These are phyloP conservation scores for Aureobasidium leucospermi DNA, from an alignment of 2,329 filamentous ascomycete genomes.

Conservation along the genomic window DNA sequence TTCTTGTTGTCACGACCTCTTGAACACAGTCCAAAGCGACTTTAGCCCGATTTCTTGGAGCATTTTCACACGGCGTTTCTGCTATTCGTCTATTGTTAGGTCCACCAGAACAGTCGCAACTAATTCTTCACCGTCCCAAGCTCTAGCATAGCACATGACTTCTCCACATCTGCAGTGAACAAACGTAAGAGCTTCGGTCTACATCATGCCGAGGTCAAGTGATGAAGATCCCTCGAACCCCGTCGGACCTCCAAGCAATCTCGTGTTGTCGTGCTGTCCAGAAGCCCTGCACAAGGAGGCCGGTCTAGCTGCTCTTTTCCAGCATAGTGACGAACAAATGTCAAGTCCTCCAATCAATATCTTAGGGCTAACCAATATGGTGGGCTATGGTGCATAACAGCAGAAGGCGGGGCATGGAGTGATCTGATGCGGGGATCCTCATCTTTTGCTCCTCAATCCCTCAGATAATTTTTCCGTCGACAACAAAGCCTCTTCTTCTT, in stretches of 20 bases:
- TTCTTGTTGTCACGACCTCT: not conserved
- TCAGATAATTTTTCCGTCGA: conserved; percentile 8
- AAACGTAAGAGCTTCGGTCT: not conserved
- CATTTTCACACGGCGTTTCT: not conserved
- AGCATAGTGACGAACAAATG: not conserved
- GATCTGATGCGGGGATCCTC: conserved; percentile 8
- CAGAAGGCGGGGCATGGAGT: conserved; percentile 6
- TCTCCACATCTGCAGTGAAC: not conserved
- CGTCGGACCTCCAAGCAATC: not conserved
- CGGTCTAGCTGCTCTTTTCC: not conserved
- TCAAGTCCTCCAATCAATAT: not conserved
- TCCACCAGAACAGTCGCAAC: not conserved
- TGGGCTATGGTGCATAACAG: not conserved
- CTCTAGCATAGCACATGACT: not conserved
- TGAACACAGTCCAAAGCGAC: not conserved
- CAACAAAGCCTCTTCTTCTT: not conserved
- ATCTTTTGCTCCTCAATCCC: not conserved
- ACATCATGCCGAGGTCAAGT: conserved; percentile 1
- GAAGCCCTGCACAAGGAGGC: not conserved
- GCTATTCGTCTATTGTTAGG: not conserved
- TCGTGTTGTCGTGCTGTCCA: not conserved
- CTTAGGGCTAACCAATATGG: not conserved
- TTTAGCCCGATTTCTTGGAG: not conserved
- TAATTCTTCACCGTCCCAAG: not conserved
- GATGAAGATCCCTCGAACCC: not conserved